Evolutionary conservation across 2,329 filamentous ascomycete genomes (phyloP).

Genomic region (Fonsecaea monophora): DNA sequence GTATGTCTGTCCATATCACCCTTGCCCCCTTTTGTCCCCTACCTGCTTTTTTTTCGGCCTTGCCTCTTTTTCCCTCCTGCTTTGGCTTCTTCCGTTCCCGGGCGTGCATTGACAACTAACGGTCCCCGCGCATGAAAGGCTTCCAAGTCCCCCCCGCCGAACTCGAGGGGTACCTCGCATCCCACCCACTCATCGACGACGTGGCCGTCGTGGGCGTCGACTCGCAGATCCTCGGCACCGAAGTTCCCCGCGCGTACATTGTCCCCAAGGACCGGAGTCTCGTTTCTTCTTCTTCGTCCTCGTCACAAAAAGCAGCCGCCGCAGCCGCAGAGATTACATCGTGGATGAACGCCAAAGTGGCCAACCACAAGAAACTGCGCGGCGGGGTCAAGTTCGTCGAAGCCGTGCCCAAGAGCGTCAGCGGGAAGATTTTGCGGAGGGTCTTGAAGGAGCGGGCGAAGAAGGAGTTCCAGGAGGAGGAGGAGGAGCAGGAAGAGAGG

Average conservation of each 20-base stretch:
- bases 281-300: conserved; percentile 52
- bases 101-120: neutral
- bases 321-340: conserved; percentile 43
- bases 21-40: neutral
- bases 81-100: neutral
- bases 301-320: conserved; percentile 32
- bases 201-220: conserved; percentile 56
- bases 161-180: conserved; percentile 54
- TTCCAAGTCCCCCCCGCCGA: conserved; percentile 59
- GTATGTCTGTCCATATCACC: neutral
- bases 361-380: conserved; percentile 47
- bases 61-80: neutral
- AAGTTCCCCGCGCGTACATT: conserved; percentile 54
- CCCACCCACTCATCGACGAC: conserved; percentile 52
- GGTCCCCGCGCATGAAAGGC: conserved; percentile 30
- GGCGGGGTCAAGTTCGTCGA: conserved; percentile 49
- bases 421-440: conserved; percentile 48
- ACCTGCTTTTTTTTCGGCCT: neutral
- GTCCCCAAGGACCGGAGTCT: conserved; percentile 43
- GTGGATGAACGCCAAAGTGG: conserved; percentile 43
- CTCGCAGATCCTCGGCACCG: conserved; percentile 45
- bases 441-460: conserved; percentile 46
- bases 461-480: conserved; percentile 38
- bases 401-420: conserved; percentile 49
- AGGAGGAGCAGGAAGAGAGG: conserved; percentile 38